Evolutionary conservation across 768 basidiomycete species (phyloP).

Genomic region (Termitomyces heimii): DNA sequence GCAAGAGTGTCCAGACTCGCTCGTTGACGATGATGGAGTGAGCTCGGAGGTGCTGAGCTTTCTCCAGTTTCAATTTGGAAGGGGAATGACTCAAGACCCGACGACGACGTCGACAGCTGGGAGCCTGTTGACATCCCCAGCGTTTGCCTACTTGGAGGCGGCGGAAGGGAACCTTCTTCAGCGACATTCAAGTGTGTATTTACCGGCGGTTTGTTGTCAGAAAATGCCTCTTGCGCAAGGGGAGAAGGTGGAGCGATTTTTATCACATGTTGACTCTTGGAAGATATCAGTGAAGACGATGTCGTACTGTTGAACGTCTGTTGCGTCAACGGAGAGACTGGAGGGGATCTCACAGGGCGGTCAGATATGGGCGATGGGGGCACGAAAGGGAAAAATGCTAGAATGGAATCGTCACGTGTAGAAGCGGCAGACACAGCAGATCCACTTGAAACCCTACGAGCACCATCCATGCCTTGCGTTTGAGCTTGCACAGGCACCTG

Average conservation of each 20-base stretch:
- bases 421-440: slow-evolving; percentile 66
- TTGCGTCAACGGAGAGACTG: slow-evolving; percentile 65
- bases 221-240: slow-evolving; percentile 43
- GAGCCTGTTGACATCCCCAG: slow-evolving; percentile 74
- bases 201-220: slow-evolving; percentile 14
- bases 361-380: slow-evolving; percentile 88
- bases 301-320: slow-evolving; percentile 43
- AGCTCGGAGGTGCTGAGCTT: slow-evolving; percentile 22
- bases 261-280: slow-evolving; percentile 43
- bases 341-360: slow-evolving; percentile 67
- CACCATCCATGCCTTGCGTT: slow-evolving; percentile 43
- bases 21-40: slow-evolving; percentile 48
- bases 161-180: slow-evolving; percentile 28
- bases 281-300: slow-evolving; percentile 45
- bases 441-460: slow-evolving; percentile 53
- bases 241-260: slow-evolving; percentile 47
- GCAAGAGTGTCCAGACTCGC: slow-evolving; percentile 85
- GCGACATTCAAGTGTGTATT: slow-evolving; percentile 9
- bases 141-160: slow-evolving; percentile 54
- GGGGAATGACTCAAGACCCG: slow-evolving; percentile 79
- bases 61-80: slow-evolving; percentile 79
- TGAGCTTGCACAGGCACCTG: slow-evolving; percentile 62
- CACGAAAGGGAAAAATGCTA: slow-evolving; percentile 85
- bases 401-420: slow-evolving; percentile 75
- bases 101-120: slow-evolving; percentile 71